Conservation (phyloP, 2,329 filamentous ascomycete genomes). For the Chrysoporthe austroafricana region DNA sequence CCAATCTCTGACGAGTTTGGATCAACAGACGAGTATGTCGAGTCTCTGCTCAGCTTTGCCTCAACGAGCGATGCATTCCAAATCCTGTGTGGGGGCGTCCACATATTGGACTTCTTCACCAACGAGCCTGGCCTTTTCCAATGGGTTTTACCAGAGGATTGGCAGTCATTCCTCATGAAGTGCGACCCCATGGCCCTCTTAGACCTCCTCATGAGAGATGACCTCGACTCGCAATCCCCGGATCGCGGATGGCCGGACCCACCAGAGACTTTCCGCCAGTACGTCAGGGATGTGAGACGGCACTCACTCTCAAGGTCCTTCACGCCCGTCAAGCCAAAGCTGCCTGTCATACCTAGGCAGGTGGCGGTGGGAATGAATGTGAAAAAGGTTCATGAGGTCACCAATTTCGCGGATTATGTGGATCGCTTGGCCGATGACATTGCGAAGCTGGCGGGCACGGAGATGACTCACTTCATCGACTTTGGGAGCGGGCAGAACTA, state of each 20-base stretch:
- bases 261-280: conserved; percentile 66
- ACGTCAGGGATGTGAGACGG: conserved; percentile 71
- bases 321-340: conserved; percentile 45
- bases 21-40: conserved; percentile 75
- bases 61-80: conserved; percentile 77
- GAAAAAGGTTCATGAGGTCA: conserved; percentile 94
- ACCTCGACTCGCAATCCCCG: conserved; percentile 53
- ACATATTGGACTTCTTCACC: conserved; percentile 96
- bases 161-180: conserved; percentile 76
- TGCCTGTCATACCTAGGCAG: conserved; percentile 66
- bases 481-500: conserved; percentile 98
- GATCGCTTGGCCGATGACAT: conserved; percentile 64
- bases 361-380: conserved; percentile 90
- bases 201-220: conserved; percentile 79
- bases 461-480: conserved; percentile 87
- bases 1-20: conserved; percentile 73
- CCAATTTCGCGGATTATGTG: conserved; percentile 86
- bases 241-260: conserved; percentile 37
- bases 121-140: conserved; percentile 82
- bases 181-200: conserved; percentile 76
- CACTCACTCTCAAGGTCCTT: conserved; percentile 71
- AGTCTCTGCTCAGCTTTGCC: conserved; percentile 76
- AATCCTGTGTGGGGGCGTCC: conserved; percentile 93
- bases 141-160: conserved; percentile 74
- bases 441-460: conserved; percentile 55